A percentile compares a stretch with the other conserved stretches of the same genome.
Conservation (phyloP, 2,329 filamentous ascomycete genomes). For the Corniculantispora saksenae region DNA sequence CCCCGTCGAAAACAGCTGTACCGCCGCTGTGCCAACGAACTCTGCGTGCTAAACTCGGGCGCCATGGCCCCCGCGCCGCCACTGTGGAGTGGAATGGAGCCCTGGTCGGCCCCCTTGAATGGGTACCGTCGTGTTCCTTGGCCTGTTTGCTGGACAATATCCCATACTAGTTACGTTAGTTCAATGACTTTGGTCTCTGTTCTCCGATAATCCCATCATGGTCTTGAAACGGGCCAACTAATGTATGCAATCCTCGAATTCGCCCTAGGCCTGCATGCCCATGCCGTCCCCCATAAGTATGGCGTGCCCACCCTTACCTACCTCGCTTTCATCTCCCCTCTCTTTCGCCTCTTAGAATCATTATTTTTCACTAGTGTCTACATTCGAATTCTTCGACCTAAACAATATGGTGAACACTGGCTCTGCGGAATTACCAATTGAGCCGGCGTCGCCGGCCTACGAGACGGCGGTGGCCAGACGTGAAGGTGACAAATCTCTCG, state of each 20-base stretch:
- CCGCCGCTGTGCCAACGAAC: neutral
- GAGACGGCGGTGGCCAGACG: too few relatives aligned
- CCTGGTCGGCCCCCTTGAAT: neutral
- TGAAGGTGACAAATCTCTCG: neutral
- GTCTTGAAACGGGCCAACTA: neutral
- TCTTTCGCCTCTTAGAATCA: too few relatives aligned
- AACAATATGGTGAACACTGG: neutral
- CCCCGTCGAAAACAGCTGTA: too few relatives aligned
- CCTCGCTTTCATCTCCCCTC: too few relatives aligned
- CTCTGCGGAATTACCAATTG: neutral
- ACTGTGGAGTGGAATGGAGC: conserved; percentile 3
- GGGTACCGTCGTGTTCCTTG: neutral
- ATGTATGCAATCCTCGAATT: neutral
- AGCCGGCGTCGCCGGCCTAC: neutral
- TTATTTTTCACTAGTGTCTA: too few relatives aligned
- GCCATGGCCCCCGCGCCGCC: neutral
- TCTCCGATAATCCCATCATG: neutral
- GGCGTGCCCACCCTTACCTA: too few relatives aligned
- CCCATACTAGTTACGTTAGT: neutral
- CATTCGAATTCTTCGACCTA: neutral
- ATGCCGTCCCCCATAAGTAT: too few relatives aligned
- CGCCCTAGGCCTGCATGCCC: neutral
- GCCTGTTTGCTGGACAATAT: neutral
- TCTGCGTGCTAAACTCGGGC: neutral
- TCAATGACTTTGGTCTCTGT: conserved; percentile 1